phyloP scores from a whole-genome alignment of 164 flowering plant genomes.

The Litsea cubeba region DNA sequence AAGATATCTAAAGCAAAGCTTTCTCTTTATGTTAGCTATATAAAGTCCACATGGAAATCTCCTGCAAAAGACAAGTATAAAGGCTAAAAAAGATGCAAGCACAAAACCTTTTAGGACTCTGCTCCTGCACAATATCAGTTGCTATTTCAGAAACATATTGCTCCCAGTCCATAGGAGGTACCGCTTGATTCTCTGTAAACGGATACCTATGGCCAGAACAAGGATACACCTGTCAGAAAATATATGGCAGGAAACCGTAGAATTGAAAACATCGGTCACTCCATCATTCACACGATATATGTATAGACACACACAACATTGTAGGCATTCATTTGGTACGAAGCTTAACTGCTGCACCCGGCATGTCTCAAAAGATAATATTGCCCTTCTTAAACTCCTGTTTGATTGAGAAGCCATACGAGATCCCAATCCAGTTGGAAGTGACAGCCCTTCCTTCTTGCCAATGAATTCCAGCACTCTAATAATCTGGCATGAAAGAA shows the following conservation, averaged over 20 bases:
- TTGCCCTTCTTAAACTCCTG: conserved; percentile 83
- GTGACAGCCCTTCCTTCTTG: conserved; percentile 83
- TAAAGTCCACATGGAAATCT: no score
- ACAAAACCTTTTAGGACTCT: conserved; percentile 91
- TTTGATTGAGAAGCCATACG: conserved; percentile 84
- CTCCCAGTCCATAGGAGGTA: conserved; percentile 99
- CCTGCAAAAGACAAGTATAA: no score
- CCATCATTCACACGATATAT: not conserved
- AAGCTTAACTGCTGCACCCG: conserved; percentile 88
- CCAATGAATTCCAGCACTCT: conserved; percentile 79
- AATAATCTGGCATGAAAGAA: conserved; percentile 47
- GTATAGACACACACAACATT: not conserved
- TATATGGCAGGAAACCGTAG: conserved; percentile 1
- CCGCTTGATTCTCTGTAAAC: conserved; percentile 63
- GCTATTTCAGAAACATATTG: conserved; percentile 86
- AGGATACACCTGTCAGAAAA: not conserved
- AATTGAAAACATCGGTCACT: not conserved
- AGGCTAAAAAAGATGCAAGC: not conserved
- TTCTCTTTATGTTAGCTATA: no score
- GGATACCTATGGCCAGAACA: conserved; percentile 61
- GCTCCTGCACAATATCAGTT: conserved; percentile 94
- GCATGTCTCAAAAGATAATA: conserved; percentile 82
- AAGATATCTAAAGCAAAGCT: no score
- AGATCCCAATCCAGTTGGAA: conserved; percentile 75
- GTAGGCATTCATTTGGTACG: not conserved